Base-by-base conservation (phyloP, 768 basidiomycete genomes). In the Tylopilus plumbeoviolaceoides region DNA sequence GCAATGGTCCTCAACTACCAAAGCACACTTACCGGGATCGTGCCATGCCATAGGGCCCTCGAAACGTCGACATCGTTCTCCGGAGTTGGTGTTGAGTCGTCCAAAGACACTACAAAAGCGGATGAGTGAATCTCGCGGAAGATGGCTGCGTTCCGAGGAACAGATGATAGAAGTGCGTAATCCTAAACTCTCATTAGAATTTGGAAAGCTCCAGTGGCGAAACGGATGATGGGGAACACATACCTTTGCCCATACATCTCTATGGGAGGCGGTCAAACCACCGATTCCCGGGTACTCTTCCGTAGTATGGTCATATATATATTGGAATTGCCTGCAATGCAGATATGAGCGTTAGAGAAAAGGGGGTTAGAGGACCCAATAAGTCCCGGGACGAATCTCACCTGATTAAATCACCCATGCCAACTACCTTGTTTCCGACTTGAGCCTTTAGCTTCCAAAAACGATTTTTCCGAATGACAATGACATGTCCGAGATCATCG, bases 161-260 rank as follows among this genome's bases (percentile, higher is more conserved):
- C 78, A 4, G 81, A 72, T 2, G 79, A 72, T 36, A 98, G 72
- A 48, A 78, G 72, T 31, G 72, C 73, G 67, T 83, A 90, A 64
- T 85, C 89, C 85, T 87, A 52, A n/a, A 50, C 38, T 20, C 30
- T 25, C 10, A 10, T 58, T 48, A 18, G 42, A 9, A 47, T 47
- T 18, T 42, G 47, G 27, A 39, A 15, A 38, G 27, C 9, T 38
- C 35, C 25, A 35, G 20, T 3, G n/a, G n/a, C 18, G 41, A 15
- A 54, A 17, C 7, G 3, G 25, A 21, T 17, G 10, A 8, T n/a
- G 23, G 10, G 1, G 21, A 20, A n/a, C 20, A 18, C 68, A 31
- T 45, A 90, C 91, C 77, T 90, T 87, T 5, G 92, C 87, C 95
- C 95, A 98, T 25, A 82, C 63, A 72, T 95, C 92, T 50, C 94